These are phyloP conservation scores for Mycena sp. DNA, from an alignment of 1,284 basidiomycete genomes.

Conservation along the genomic window DNA sequence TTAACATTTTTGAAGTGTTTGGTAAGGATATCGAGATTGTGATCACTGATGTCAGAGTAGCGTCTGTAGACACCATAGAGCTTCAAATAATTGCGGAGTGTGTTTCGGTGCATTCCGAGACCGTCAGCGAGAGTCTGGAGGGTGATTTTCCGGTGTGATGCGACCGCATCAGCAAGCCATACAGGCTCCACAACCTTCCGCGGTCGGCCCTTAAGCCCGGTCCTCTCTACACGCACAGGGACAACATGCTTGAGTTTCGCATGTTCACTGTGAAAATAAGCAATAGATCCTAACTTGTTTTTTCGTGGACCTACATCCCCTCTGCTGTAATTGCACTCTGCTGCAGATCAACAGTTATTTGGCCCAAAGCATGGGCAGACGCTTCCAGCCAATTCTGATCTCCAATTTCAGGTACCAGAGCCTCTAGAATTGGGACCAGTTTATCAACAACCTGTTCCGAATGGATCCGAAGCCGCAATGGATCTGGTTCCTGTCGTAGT, in stretches of 20 bases:
- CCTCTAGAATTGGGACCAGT: not conserved
- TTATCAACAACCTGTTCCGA: not conserved
- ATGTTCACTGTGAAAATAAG: not conserved
- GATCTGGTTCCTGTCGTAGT: constrained; percentile 3
- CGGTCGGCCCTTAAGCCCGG: not conserved
- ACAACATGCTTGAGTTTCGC: not conserved
- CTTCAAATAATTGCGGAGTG: too few relatives aligned
- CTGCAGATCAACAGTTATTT: not conserved
- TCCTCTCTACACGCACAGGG: not conserved
- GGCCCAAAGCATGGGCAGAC: not conserved
- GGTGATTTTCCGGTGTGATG: not conserved
- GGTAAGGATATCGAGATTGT: too few relatives aligned
- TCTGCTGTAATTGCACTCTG: not conserved
- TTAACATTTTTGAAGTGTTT: too few relatives aligned
- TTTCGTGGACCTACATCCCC: constrained; percentile 7
- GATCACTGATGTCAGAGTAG: too few relatives aligned
- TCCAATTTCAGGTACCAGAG: constrained; percentile 1
- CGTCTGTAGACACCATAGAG: too few relatives aligned
- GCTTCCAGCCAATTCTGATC: not conserved
- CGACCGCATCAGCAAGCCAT: too few relatives aligned
- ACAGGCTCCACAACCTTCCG: too few relatives aligned
- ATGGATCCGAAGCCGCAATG: constrained; percentile 4
- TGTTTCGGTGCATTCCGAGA: constrained; percentile 25
- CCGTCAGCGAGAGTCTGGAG: constrained; percentile 11
- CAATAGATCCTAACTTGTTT: too few relatives aligned